Conservation (phyloP, 2,329 filamentous ascomycete genomes). For the Amauroascus verrucosus region DNA sequence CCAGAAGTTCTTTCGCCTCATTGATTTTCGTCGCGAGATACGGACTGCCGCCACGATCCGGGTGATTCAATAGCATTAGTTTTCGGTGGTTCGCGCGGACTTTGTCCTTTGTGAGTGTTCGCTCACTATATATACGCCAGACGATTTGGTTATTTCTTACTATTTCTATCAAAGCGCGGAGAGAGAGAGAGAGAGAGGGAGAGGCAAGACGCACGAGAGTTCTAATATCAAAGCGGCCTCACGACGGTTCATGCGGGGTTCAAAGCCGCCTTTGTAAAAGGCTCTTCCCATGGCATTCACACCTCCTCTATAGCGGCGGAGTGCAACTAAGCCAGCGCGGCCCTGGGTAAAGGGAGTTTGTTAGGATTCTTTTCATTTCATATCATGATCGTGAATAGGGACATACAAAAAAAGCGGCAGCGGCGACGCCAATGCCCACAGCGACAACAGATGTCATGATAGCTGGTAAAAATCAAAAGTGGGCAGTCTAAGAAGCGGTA, state of each 20-base stretch:
- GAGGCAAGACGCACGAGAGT: slow-evolving; percentile 58
- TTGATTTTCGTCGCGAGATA: slow-evolving; percentile 97
- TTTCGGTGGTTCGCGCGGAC: slow-evolving; percentile 90
- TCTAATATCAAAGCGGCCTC: slow-evolving; percentile 87
- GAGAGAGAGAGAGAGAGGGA: no score
- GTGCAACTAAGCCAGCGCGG: slow-evolving; percentile 80
- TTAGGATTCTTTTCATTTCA: not conserved
- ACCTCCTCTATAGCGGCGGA: slow-evolving; percentile 61
- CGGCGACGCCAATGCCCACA: slow-evolving; percentile 39
- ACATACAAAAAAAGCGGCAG: slow-evolving; percentile 68
- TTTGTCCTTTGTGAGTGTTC: slow-evolving; percentile 79
- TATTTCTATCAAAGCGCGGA: no score
- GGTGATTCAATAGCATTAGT: slow-evolving; percentile 95
- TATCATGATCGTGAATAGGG: not conserved
- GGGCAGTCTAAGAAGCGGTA: no score
- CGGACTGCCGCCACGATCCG: slow-evolving; percentile 90
- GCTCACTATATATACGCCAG: slow-evolving; percentile 55
- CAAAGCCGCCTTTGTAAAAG: slow-evolving; percentile 98
- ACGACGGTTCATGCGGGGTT: slow-evolving; percentile 82
- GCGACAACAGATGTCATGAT: slow-evolving; percentile 36
- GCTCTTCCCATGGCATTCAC: slow-evolving; percentile 74
- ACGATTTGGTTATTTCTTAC: not conserved
- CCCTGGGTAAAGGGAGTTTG: slow-evolving; percentile 51
- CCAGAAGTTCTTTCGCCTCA: slow-evolving; percentile 91
- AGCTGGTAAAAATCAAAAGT: not conserved